Evolutionary conservation across 371 early-diverging fungal genomes (phyloP).

Genomic region (Mucor sp.): DNA sequence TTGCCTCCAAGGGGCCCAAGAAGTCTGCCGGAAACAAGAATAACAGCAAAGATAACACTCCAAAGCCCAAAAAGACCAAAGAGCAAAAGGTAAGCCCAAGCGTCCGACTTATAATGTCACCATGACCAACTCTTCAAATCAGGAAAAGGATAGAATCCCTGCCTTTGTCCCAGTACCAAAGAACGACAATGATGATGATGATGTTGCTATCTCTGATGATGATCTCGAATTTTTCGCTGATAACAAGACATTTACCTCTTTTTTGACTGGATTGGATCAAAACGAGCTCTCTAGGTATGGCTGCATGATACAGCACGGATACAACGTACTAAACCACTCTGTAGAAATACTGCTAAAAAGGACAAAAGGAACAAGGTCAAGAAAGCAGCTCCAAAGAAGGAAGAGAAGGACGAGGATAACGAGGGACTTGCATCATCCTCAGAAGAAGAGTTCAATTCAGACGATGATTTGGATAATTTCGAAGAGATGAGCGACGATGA

Average conservation of each 20-base stretch:
- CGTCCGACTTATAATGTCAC: not conserved
- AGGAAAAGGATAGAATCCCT: constrained; percentile 16
- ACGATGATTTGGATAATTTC: constrained; percentile 38
- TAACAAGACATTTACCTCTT: constrained; percentile 40
- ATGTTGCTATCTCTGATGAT: constrained; percentile 64
- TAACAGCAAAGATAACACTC: not conserved
- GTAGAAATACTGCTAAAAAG: constrained; percentile 25
- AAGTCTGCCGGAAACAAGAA: not conserved
- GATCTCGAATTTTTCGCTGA: constrained; percentile 62
- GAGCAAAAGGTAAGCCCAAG: constrained; percentile 7
- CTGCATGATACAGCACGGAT: not conserved
- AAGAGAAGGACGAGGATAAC: not conserved
- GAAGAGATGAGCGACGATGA: constrained; percentile 32
- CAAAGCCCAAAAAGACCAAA: constrained; percentile 5
- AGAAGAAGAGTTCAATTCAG: constrained; percentile 47
- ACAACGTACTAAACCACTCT: not conserved
- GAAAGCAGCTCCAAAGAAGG: constrained; percentile 6
- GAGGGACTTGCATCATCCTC: constrained; percentile 33
- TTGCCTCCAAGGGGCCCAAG: constrained; percentile 5
- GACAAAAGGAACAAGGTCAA: constrained; percentile 17
- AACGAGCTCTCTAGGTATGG: constrained; percentile 45
- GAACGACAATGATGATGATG: constrained; percentile 34
- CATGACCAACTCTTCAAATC: not conserved
- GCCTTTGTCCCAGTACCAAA: constrained; percentile 34
- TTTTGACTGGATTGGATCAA: constrained; percentile 48